Conservation (phyloP, 1,284 basidiomycete genomes). For the Bondarzewia mesenterica region DNA sequence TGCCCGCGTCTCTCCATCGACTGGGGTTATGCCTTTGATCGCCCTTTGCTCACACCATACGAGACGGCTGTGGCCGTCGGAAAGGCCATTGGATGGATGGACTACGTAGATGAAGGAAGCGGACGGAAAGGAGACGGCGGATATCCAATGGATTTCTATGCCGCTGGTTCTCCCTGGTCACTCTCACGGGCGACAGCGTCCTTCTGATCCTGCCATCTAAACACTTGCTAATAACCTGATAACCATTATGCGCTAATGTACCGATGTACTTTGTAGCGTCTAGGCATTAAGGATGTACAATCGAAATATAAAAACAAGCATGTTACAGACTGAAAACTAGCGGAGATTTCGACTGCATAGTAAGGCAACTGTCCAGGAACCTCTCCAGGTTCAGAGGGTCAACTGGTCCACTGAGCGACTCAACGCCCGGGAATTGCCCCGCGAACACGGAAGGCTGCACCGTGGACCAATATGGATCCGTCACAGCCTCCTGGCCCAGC, state of each 20-base stretch:
- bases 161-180: slow-evolving; percentile 70
- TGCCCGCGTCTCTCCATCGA: slow-evolving; percentile 96
- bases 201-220: slow-evolving; percentile 17
- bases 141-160: slow-evolving; percentile 98
- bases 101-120: slow-evolving; percentile 24
- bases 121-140: slow-evolving; percentile 24
- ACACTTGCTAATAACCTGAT: no score
- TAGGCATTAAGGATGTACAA: not conserved
- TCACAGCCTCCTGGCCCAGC: slow-evolving; percentile 10
- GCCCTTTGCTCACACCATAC: slow-evolving; percentile 89
- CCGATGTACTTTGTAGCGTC: no score
- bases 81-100: slow-evolving; percentile 58
- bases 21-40: slow-evolving; percentile 95
- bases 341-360: slow-evolving; percentile 12
- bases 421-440: slow-evolving; percentile 18
- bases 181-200: slow-evolving; percentile 40
- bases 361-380: slow-evolving; percentile 18
- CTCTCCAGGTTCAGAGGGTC: slow-evolving; percentile 12
- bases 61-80: slow-evolving; percentile 89
- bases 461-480: slow-evolving; percentile 13
- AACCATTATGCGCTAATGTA: no score
- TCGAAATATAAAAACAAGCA: not conserved
- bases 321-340: slow-evolving; percentile 4
- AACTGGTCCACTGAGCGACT: slow-evolving; percentile 15
- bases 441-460: slow-evolving; percentile 12